Evolutionary conservation across 139 green algal genomes (phyloP), one percentile per base, ranked within the genome.

Genomic region (Mychonastes homosphaera): DNA sequence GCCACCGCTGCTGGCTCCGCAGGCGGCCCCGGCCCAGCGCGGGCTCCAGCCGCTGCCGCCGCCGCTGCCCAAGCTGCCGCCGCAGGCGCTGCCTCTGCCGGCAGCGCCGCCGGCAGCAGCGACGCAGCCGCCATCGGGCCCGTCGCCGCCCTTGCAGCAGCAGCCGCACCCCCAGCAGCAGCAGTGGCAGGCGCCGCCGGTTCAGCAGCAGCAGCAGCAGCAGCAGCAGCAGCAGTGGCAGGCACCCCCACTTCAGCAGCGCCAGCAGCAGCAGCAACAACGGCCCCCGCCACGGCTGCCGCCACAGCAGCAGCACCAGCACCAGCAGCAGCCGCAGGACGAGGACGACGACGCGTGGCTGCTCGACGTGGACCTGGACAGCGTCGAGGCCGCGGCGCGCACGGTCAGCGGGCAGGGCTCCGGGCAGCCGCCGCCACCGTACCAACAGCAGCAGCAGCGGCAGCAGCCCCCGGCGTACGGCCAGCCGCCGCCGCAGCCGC

Each of bases 311-410:
- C 19, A 47, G 38, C 33, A 34, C 39, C 44, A 34, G 10, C 43
- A 49, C 18, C 43, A 19, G 43, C 53, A 61, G 43, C 43, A 26
- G n/a, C n/a, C n/a, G n/a, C n/a, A n/a, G n/a, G n/a, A n/a, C n/a
- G n/a, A n/a, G n/a, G n/a, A n/a, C n/a, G n/a, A n/a, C n/a, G n/a
- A n/a, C n/a, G n/a, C n/a, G n/a, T n/a, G n/a, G n/a, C n/a, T n/a
- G n/a, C n/a, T 49, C 12, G 13, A 49, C 43, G 43, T 8, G 10
- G 10, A 49, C 18, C 18, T 19, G 43, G 43, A 16, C 6, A 49
- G 18, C 6, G 45, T 9, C 23, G 35, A 21, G 34, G 35, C 55
- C 39, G 40, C 19, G 27, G 35, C 56, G 33, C 43, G 43, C 26
- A 4, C 6, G 19, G 6, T 5, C 4, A 18, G 30, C 2, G 32